Percentiles rank a stretch among this genome's conserved stretches.
phyloP scores from a whole-genome alignment of 805 yeast species.

The Aciculoconidium aculeatum region DNA sequence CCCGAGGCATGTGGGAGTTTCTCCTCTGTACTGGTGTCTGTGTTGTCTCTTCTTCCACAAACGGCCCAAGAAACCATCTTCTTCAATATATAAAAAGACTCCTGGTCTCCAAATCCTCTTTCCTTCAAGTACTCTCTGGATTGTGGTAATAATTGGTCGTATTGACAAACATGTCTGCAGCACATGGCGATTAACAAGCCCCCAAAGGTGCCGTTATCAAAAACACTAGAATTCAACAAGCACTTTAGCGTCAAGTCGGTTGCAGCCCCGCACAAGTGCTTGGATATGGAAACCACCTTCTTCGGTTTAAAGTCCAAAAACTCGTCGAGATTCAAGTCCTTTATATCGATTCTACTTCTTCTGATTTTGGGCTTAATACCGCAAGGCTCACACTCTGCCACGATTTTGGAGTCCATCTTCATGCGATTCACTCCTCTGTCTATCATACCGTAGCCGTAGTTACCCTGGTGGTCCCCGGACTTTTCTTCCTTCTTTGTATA shows the following conservation, averaged over 20 bases:
- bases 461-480: not conserved
- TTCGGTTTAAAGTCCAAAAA: conserved; percentile 27
- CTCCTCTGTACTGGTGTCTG: conserved; percentile 21
- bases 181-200: conserved; percentile 87
- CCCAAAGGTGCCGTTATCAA: conserved; percentile 19
- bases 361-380: conserved; percentile 27
- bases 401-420: conserved; percentile 70
- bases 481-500: conserved; percentile 2
- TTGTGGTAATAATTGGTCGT: conserved; percentile 45
- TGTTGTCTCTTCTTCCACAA: conserved; percentile 46
- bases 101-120: conserved; percentile 25
- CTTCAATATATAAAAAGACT: conserved; percentile 44
- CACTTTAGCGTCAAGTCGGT: conserved; percentile 79
- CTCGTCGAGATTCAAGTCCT: conserved; percentile 55
- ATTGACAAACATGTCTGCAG: conserved; percentile 79
- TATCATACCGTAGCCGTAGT: conserved; percentile 51
- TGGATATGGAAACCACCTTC: conserved; percentile 61
- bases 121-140: conserved; percentile 36
- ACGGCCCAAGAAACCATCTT: conserved; percentile 88
- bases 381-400: conserved; percentile 41
- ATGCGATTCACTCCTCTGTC: conserved; percentile 75
- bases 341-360: conserved; percentile 71
- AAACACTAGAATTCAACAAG: conserved; percentile 36
- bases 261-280: conserved; percentile 92
- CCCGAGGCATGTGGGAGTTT: conserved; percentile 38